A percentile compares a stretch with the other conserved stretches of the same genome.
These are phyloP conservation scores for Capsicum rhomboideum DNA, from an alignment of 257 asterid genomes.

Conservation along the genomic window DNA sequence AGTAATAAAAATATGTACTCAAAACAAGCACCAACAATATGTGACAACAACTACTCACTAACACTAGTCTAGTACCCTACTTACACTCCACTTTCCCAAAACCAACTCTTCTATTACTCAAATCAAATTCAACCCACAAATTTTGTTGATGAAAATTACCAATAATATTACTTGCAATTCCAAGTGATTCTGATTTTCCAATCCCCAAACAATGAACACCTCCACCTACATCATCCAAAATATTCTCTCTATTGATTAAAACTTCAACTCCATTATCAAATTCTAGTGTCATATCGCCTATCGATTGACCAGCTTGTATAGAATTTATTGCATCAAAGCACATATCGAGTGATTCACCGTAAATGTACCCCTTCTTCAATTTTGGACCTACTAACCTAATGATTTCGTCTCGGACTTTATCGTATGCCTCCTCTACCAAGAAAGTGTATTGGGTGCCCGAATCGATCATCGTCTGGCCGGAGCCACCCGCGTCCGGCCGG, in stretches of 20 bases:
- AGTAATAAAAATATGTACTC: conserved; percentile 16
- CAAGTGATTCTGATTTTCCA: conserved; percentile 65
- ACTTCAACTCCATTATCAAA: conserved; percentile 58
- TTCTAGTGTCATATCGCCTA: conserved; percentile 53
- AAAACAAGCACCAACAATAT: background rate
- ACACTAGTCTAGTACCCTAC: background rate
- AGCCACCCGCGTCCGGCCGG: conserved; percentile 61
- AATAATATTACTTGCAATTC: conserved; percentile 58
- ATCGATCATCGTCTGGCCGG: conserved; percentile 84
- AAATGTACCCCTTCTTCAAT: conserved; percentile 47
- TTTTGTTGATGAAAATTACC: conserved; percentile 90
- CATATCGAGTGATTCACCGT: conserved; percentile 59
- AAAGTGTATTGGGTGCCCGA: conserved; percentile 89
- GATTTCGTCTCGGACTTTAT: conserved; percentile 42
- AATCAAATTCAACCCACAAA: conserved; percentile 87
- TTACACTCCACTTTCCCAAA: conserved; percentile 61
- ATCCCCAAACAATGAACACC: conserved; percentile 66
- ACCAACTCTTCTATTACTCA: conserved; percentile 44
- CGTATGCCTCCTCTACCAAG: conserved; percentile 54
- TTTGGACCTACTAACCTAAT: conserved; percentile 41
- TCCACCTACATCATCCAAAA: conserved; percentile 46
- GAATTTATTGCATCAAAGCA: conserved; percentile 47
- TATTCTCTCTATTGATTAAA: conserved; percentile 26
- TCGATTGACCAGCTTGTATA: conserved; percentile 24
- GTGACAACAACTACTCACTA: conserved; percentile 5